phyloP scores from a whole-genome alignment of 192 early-diverging fungal genomes.

The Coemansia sp. region DNA sequence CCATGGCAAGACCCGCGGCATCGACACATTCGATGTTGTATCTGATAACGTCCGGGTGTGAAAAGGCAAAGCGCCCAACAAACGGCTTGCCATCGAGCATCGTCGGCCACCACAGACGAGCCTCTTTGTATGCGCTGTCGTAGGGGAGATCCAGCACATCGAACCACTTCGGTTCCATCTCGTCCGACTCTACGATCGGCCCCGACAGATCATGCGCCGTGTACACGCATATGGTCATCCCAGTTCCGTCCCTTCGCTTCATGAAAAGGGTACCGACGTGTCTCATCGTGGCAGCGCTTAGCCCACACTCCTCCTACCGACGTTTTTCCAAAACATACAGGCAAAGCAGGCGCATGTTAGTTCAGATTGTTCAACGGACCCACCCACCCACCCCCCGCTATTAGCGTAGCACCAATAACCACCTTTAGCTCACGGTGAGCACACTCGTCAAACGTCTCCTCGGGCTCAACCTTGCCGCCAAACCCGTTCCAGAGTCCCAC shows the following conservation, averaged over 20 bases:
- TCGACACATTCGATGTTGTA: slow-evolving; percentile 16
- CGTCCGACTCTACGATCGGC: slow-evolving; percentile 64
- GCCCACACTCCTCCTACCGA: slow-evolving; percentile 58
- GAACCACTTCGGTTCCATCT: slow-evolving; percentile 77
- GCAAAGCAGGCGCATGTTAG: too few species aligned
- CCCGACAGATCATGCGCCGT: slow-evolving; percentile 50
- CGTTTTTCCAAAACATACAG: background rate
- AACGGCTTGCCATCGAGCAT: slow-evolving; percentile 28
- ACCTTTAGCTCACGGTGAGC: slow-evolving; percentile 65
- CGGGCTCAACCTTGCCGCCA: slow-evolving; percentile 72
- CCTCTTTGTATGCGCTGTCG: slow-evolving; percentile 53
- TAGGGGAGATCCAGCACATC: slow-evolving; percentile 57
- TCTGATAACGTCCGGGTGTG: slow-evolving; percentile 6
- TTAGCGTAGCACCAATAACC: background rate
- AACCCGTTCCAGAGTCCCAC: slow-evolving; percentile 70
- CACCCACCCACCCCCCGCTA: too few species aligned
- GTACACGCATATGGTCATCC: slow-evolving; percentile 62
- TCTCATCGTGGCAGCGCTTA: slow-evolving; percentile 44
- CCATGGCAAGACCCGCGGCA: background rate
- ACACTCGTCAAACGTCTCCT: slow-evolving; percentile 63
- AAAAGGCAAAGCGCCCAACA: slow-evolving; percentile 35
- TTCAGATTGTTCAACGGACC: too few species aligned
- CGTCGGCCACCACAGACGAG: slow-evolving; percentile 42
- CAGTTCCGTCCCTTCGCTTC: slow-evolving; percentile 51
- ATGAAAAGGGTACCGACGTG: slow-evolving; percentile 63